Percentiles rank a stretch among this genome's conserved stretches.
Conservation (phyloP, 164 flowering plant genomes). For the Protea cynaroides region DNA sequence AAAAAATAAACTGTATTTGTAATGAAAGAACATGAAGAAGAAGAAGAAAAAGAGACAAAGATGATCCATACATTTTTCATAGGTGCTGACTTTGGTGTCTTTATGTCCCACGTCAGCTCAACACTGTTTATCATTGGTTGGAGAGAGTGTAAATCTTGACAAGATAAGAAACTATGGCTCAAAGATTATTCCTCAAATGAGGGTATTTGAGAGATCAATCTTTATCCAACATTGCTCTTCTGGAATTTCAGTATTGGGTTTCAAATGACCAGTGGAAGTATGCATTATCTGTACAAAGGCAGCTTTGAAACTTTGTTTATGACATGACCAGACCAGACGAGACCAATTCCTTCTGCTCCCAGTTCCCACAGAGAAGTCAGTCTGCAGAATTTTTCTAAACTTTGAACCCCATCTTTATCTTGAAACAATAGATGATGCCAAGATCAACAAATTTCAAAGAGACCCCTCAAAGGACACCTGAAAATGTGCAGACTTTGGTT, state of each 20-base stretch:
- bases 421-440: neutral
- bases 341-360: neutral
- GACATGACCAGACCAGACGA: neutral
- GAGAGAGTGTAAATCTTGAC: no score
- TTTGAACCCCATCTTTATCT: neutral
- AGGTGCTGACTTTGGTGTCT: no score
- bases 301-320: neutral
- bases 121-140: no score
- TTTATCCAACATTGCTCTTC: no score
- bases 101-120: no score
- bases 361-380: neutral
- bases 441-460: constrained; percentile 1
- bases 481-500: constrained; percentile 6
- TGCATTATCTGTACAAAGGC: neutral
- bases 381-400: neutral
- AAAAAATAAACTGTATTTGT: no score
- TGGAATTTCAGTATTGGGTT: neutral
- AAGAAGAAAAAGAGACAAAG: no score
- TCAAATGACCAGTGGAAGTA: neutral
- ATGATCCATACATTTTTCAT: no score
- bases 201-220: no score
- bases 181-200: no score
- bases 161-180: no score
- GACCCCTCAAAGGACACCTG: constrained; percentile 20
- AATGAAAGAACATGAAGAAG: no score